Conservation (phyloP, 192 early-diverging fungal species). For the Rhizophagus sp. region DNA sequence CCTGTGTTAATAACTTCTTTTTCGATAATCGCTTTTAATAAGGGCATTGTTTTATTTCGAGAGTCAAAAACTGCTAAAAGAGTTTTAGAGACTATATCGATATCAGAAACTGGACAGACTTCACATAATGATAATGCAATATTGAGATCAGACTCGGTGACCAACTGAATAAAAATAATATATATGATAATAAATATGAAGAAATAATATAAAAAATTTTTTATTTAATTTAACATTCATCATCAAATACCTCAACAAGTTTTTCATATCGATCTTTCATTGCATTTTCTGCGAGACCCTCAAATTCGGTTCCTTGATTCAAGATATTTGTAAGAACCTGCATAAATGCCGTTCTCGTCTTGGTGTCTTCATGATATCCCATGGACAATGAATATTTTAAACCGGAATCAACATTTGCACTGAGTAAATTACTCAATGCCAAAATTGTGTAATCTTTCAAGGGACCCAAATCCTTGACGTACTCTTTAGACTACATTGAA, state of each 20-base stretch:
- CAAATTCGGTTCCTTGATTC: constrained; percentile 85
- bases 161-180: constrained; percentile 36
- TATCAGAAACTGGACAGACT: constrained; percentile 81
- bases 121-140: constrained; percentile 82
- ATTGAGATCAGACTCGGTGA: constrained; percentile 72
- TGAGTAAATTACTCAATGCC: constrained; percentile 86
- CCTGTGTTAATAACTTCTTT: constrained; percentile 86
- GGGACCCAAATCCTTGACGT: constrained; percentile 60
- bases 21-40: constrained; percentile 81
- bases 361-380: constrained; percentile 89
- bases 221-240: neutral
- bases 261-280: constrained; percentile 79
- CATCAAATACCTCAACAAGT: constrained; percentile 64
- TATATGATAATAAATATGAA: neutral
- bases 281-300: constrained; percentile 72
- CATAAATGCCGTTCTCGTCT: constrained; percentile 88
- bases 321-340: constrained; percentile 92
- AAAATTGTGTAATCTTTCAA: constrained; percentile 87
- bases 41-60: constrained; percentile 63
- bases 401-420: constrained; percentile 91
- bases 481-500: constrained; percentile 52
- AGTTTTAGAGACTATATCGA: constrained; percentile 83
- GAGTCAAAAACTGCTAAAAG: constrained; percentile 82
- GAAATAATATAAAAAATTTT: neutral
- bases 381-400: constrained; percentile 86